Conservation (phyloP, 73 alveolate species). For the Symbiodinium natans region DNA sequence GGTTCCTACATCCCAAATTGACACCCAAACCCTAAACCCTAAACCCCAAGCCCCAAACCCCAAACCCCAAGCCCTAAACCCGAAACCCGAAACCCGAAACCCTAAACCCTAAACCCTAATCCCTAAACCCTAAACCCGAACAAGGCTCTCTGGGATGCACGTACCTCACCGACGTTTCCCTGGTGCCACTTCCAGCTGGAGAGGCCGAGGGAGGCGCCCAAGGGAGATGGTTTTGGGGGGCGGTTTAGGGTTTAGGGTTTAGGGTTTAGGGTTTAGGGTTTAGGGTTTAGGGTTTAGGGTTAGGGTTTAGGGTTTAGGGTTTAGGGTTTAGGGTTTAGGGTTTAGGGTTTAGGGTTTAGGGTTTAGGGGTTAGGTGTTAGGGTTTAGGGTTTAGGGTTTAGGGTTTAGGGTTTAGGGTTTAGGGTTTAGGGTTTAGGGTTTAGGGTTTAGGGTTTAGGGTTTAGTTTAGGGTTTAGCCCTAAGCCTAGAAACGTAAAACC, state of each 20-base stretch:
- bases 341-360: background rate
- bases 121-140: too few relatives aligned
- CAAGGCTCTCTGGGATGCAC: constrained; percentile 70
- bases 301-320: background rate
- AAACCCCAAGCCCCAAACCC: too few relatives aligned
- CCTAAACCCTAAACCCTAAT: background rate
- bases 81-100: too few relatives aligned
- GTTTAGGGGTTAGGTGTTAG: background rate
- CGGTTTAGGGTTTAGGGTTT: too few relatives aligned
- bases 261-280: too few relatives aligned
- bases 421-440: background rate
- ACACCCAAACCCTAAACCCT: too few relatives aligned
- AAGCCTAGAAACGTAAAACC: too few relatives aligned
- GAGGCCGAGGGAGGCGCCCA: constrained; percentile 69
- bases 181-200: constrained; percentile 91
- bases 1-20: too few relatives aligned
- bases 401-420: background rate
- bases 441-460: background rate
- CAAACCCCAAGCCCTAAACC: too few relatives aligned
- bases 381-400: background rate
- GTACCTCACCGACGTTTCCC: constrained; percentile 48
- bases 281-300: too few relatives aligned
- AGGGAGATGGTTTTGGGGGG: background rate
- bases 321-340: background rate
- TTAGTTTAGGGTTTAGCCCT: background rate